Conservation (phyloP, 345 rosid genomes). For the Reutealis trisperma region DNA sequence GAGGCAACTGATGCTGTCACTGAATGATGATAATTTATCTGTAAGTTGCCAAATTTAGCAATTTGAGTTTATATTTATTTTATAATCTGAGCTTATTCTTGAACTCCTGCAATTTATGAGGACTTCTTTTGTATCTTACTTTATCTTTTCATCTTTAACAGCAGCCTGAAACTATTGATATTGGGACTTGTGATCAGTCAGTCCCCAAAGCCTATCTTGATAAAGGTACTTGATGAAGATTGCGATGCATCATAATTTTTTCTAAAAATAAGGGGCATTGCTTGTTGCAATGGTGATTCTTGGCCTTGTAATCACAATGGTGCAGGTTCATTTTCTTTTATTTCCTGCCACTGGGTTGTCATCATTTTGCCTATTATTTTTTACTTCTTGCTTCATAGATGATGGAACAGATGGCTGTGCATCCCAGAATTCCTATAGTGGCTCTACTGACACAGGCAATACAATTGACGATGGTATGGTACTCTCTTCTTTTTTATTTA, state of each 20-base stretch:
- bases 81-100: background rate
- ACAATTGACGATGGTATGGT: conserved; percentile 57
- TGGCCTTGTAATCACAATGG: background rate
- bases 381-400: conserved; percentile 36
- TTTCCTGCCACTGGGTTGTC: background rate
- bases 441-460: conserved; percentile 43
- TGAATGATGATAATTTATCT: conserved; percentile 67
- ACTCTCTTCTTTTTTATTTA: background rate
- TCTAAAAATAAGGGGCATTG: background rate
- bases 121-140: background rate
- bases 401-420: conserved; percentile 52
- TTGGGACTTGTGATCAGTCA: conserved; percentile 62
- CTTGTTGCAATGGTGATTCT: background rate
- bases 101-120: no score
- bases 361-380: background rate
- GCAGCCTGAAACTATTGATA: conserved; percentile 66
- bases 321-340: background rate
- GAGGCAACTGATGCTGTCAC: conserved; percentile 89
- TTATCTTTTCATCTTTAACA: conserved; percentile 24
- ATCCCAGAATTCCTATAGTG: conserved; percentile 35
- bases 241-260: background rate
- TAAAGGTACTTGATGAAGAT: conserved; percentile 43
- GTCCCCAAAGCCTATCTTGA: conserved; percentile 56
- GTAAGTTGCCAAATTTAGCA: conserved; percentile 44
- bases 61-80: background rate